Base-by-base conservation (phyloP, 164 flowering plant species). In the Platanus orientalis region DNA sequence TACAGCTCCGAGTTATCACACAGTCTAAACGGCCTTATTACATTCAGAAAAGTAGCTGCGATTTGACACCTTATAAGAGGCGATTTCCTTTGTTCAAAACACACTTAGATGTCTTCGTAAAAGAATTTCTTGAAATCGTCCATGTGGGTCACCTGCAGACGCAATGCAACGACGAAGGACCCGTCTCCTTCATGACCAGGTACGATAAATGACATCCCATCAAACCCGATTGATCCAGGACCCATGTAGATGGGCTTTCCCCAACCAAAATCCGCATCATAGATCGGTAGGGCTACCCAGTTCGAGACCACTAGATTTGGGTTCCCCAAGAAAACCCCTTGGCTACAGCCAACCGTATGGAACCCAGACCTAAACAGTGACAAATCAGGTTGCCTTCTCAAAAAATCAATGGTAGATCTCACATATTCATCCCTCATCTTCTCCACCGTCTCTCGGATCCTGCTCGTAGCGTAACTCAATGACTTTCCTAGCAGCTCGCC, bases 181-280 rank as follows among this genome's bases (percentile, higher is more conserved):
- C 82, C 88, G 63, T 85, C 84, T 14, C 58, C 74, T 4, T 50
- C 66, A 25, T 14, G 42, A 36, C 74, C 71, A 0, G 81, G 79
- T 3, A 85, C 28, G 7, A 83, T 53, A 23, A 78, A 56, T 19
- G 64, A 54, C 19, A 68, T 67, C 2, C 85, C 87, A 57, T 80
- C 81, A 34, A 32, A 53, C 14, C 59, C 73, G n/a, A 71, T 28
- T 0, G 49, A 36, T 2, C 72, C 83, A 3, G 83, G 85, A 1
- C 81, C 80, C 77, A 85, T 69, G 56, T 69, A 61, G 1, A 70
- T 32, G 23, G 80, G 82, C 39, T 64, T 63, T 2, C 90, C 90
- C 85, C 84, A 85, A 4, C 90, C 90, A 56, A 83, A 73, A 64
- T 73, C 69, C 7, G 66, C 62, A 30, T 30, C 72, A 17, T 73